Percentiles rank a stretch among this genome's conserved stretches.
Evolutionary conservation across 805 yeast species (phyloP).

Genomic region (Lipomyces anomalus): DNA sequence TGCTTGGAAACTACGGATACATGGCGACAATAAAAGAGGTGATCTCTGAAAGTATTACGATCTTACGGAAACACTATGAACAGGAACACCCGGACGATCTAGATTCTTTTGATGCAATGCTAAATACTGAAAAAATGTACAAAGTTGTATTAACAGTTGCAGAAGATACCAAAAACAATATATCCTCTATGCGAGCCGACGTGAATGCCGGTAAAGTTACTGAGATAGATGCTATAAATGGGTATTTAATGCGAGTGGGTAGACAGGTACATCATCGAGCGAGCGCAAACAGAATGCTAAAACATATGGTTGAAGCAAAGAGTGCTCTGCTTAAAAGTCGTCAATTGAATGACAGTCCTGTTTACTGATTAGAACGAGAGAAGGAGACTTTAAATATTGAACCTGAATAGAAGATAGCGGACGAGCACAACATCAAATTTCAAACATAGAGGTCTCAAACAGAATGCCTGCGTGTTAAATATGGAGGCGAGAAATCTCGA

Average conservation of each 20-base stretch:
- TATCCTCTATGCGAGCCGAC: conserved; percentile 71
- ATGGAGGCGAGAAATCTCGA: conserved; percentile 21
- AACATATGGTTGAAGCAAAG: neutral
- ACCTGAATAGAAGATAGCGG: too few species aligned
- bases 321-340: too few species aligned
- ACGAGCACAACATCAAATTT: too few species aligned
- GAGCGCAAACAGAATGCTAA: conserved; percentile 10
- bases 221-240: conserved; percentile 80
- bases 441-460: too few species aligned
- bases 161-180: conserved; percentile 49
- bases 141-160: conserved; percentile 40
- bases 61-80: conserved; percentile 6
- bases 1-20: conserved; percentile 36
- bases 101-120: conserved; percentile 2
- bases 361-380: too few species aligned
- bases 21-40: conserved; percentile 2
- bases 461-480: too few species aligned
- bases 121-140: conserved; percentile 33
- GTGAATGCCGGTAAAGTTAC: conserved; percentile 47
- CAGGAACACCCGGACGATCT: conserved; percentile 4
- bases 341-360: too few species aligned
- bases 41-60: conserved; percentile 36
- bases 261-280: conserved; percentile 3
- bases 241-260: conserved; percentile 49
- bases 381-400: too few species aligned